Percentiles rank a stretch among this genome's conserved stretches.
phyloP scores from a whole-genome alignment of 768 basidiomycete genomes.

The Melanogaster broomeanus region DNA sequence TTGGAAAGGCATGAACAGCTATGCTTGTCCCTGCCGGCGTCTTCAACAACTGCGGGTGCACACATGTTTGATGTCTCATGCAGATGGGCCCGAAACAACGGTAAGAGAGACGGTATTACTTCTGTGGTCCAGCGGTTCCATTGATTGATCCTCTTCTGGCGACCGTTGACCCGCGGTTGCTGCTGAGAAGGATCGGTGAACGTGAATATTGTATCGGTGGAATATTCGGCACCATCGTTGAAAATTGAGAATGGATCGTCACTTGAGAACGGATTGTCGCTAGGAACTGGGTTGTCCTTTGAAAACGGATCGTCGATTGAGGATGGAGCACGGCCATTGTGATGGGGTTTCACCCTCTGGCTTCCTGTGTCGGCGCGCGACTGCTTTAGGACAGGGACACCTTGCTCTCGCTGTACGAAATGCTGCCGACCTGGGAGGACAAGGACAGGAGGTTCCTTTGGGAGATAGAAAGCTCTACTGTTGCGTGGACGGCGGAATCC shows the following conservation, averaged over 20 bases:
- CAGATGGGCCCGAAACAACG: no score
- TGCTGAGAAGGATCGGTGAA: not conserved
- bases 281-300: not conserved
- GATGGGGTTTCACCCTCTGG: not conserved
- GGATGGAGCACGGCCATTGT: not conserved
- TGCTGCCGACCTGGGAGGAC: not conserved
- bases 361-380: no score
- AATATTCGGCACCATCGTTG: not conserved
- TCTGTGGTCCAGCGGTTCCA: not conserved
- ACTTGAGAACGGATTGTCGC: not conserved
- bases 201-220: not conserved
- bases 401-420: not conserved
- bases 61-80: no score
- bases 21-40: no score
- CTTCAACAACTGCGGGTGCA: no score
- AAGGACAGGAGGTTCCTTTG: not conserved
- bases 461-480: not conserved
- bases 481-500: not conserved
- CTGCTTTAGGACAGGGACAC: not conserved
- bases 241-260: not conserved
- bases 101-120: not conserved
- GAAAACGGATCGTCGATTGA: not conserved
- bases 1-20: no score
- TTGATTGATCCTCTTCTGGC: conserved; percentile 1
- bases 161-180: not conserved